Base-by-base conservation (phyloP, 116 monocot genomes). In the Dioscorea cayenensis region DNA sequence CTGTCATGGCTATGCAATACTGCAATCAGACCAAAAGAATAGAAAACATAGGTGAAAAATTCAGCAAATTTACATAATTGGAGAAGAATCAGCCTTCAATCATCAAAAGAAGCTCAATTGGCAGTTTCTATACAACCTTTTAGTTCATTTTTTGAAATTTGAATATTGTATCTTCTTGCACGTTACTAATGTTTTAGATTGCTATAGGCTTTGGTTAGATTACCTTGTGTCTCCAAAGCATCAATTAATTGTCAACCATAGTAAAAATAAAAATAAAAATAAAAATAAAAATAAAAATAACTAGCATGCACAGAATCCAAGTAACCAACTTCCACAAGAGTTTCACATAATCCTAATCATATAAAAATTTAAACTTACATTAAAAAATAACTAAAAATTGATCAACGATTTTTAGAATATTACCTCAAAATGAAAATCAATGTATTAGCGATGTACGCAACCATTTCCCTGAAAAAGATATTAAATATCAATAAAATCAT, bases 391-490 rank as follows among this genome's bases (percentile, higher is more conserved):
- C 16, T 51, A 43, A 6, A 71, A 43, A 0, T 13, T 65, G 35
- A 2, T 66, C 29, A 52, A 17, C 3, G 66, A 62, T 23, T 9
- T 20, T 36, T 22, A 63, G 28, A 65, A 14, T 64, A 66, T 65
- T 94, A 99, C 99, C 99, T 99, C 51, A 94, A 76, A 58, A 99
- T 99, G 76, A 99, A 99, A 72, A 99, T 89, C 36, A 99, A 60
- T 23, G 99, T 99, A 73, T 99, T 99, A 7, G 99, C 99, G 66
- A 99, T 99, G 65, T 99, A 99, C 12, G 99, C 80, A 27, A 99
- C 77, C 99, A 99, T 99, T 90, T 99, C 94, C 99, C 99, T 99
- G 83, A 67, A 81, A 77, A 37, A 10, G 7, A 35, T 28, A 64
- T 27, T 11, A 9, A 64, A 64, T 4, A 29, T 29, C 16, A 18